Evolutionary conservation across 176 grass and related monocot species (phyloP), one percentile per base, ranked within the genome.

Genomic region (Aegilops longissima): DNA sequence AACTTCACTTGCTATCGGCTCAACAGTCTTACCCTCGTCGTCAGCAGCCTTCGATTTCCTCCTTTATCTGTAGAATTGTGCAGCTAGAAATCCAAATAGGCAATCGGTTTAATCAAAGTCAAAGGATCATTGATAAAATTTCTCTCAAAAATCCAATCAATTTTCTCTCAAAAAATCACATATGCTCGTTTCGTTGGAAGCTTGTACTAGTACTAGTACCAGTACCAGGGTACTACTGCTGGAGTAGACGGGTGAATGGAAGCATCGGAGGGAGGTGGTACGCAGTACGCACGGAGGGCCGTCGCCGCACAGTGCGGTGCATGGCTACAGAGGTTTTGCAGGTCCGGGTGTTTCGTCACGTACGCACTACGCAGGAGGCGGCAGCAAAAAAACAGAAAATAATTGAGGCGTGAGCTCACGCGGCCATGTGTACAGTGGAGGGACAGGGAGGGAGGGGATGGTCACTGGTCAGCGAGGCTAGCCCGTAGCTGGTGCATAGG

Each of bases 361-460:
- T 61, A 14, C 70, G 77, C 68, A 81, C 70, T 61, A 14, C 70
- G 77, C 68, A 81, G 67, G 69, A 3, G 44, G 65, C 87, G 39
- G 82, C 80, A 59, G 75, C 61, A 20, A 49, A 24, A 56, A 89
- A 89, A 47, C 25, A 58, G 75, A 45, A 66, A 18, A 80, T 6
- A 45, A 31, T 25, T 20, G 12, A 12, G 72, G 39, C 56, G 73
- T 90, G 84, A 87, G 80, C 84, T 90, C 80, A 87, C 80, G 24
- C 84, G 73, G 84, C 83, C 89, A 42, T 83, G 80, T 44, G 24
- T 86, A 90, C 80, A 86, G 88, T 77, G 24, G 58, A 59, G 61
- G 31, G 76, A 74, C 49, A 52, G 80, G 30, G 39, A 64, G 68
- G 61, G 30, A 76, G 59, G 35, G 18, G 6, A 58, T 58, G 54